phyloP scores from a whole-genome alignment of 164 flowering plant genomes.

The Amborella trichopoda region DNA sequence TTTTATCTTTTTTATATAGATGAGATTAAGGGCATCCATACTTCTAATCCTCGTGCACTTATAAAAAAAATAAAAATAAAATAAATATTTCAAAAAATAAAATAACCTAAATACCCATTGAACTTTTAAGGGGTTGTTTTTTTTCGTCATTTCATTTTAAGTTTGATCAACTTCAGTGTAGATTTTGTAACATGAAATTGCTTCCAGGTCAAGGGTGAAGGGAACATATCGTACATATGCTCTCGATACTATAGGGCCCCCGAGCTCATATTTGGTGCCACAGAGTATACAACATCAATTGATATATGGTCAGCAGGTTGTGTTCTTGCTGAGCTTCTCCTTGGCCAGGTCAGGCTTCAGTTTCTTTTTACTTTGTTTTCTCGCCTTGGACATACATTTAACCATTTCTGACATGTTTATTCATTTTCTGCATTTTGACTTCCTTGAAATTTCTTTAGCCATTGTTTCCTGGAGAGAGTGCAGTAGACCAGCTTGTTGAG shows the following conservation, averaged over 20 bases:
- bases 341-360: constrained; percentile 57
- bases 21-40: no score
- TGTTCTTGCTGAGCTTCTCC: constrained; percentile 87
- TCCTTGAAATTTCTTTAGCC: constrained; percentile 50
- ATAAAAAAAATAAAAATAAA: no score
- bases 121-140: no score
- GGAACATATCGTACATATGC: constrained; percentile 89
- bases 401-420: not conserved
- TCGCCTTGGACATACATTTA: constrained; percentile 6
- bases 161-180: no score
- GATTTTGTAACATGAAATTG: not conserved
- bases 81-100: no score
- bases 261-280: constrained; percentile 94
- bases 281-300: constrained; percentile 85
- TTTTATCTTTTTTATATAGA: no score
- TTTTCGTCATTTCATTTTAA: no score
- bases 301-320: constrained; percentile 99
- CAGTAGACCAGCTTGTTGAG: constrained; percentile 93
- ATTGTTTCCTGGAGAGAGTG: constrained; percentile 93
- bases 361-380: not conserved
- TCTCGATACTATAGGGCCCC: constrained; percentile 95
- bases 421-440: not conserved
- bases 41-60: no score
- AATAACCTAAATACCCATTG: no score
- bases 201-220: constrained; percentile 78